A percentile compares a stretch with the other conserved stretches of the same genome.
These are phyloP conservation scores for Talaromyces ruber DNA, from an alignment of 495 filamentous ascomycete genomes.

Conservation along the genomic window DNA sequence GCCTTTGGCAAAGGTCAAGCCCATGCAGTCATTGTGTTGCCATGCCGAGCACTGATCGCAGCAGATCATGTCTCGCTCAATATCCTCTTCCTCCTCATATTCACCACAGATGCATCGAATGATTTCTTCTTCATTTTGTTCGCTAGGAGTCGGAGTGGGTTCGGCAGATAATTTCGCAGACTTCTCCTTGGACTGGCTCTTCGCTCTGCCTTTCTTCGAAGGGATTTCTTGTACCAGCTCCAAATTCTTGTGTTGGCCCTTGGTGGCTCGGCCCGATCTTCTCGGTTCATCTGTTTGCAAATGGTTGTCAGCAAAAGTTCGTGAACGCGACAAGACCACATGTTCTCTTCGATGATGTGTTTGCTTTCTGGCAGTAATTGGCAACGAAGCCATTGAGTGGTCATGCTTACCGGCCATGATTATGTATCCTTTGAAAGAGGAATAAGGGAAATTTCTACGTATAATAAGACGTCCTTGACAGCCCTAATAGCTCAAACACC, in stretches of 20 bases:
- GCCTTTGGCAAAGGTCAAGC: constrained; percentile 65
- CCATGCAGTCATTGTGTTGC: constrained; percentile 97
- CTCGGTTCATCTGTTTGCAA: constrained; percentile 67
- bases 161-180: constrained; percentile 36
- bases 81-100: constrained; percentile 71
- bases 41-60: constrained; percentile 87
- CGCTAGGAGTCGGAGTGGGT: constrained; percentile 45
- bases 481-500: constrained; percentile 19
- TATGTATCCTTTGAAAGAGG: constrained; percentile 8
- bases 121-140: constrained; percentile 62
- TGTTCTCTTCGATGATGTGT: not conserved
- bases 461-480: constrained; percentile 14
- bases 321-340: not conserved
- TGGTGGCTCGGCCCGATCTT: constrained; percentile 89
- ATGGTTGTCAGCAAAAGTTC: constrained; percentile 23
- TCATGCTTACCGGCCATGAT: constrained; percentile 42
- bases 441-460: constrained; percentile 27
- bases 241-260: constrained; percentile 87
- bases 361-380: not conserved
- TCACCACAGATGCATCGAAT: constrained; percentile 93
- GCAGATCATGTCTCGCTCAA: constrained; percentile 76
- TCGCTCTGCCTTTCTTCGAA: constrained; percentile 54
- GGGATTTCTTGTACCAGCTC: constrained; percentile 54
- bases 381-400: not conserved
- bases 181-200: constrained; percentile 47